Conservation (phyloP, 2,329 filamentous ascomycete genomes). For the Metarhizium rileyi region DNA sequence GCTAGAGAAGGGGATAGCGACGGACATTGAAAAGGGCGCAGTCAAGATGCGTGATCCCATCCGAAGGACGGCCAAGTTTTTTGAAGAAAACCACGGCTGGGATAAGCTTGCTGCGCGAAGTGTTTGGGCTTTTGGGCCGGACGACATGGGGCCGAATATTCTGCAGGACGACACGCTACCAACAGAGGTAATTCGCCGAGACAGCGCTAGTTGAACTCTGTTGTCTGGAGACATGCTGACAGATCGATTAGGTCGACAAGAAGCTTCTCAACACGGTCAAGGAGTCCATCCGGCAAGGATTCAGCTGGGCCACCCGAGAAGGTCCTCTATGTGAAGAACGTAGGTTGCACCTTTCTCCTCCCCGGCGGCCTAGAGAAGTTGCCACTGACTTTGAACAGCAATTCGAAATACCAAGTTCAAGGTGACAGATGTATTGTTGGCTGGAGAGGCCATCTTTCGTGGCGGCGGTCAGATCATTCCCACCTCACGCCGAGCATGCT, state of each 20-base stretch:
- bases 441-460: slow-evolving; percentile 83
- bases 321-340: slow-evolving; percentile 96
- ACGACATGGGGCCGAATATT: slow-evolving; percentile 90
- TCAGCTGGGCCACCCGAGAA: slow-evolving; percentile 92
- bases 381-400: slow-evolving; percentile 36
- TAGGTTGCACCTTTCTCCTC: slow-evolving; percentile 37
- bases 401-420: slow-evolving; percentile 98
- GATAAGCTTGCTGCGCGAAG: slow-evolving; percentile 88
- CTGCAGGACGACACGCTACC: slow-evolving; percentile 93
- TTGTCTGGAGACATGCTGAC: neutral
- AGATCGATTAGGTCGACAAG: slow-evolving; percentile 63
- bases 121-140: slow-evolving; percentile 97
- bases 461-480: slow-evolving; percentile 97
- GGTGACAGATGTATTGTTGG: slow-evolving; percentile 81
- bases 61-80: slow-evolving; percentile 89
- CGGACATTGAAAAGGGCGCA: slow-evolving; percentile 83
- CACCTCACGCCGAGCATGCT: slow-evolving; percentile 83
- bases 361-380: neutral
- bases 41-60: slow-evolving; percentile 91
- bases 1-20: slow-evolving; percentile 85
- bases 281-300: slow-evolving; percentile 90
- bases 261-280: slow-evolving; percentile 78
- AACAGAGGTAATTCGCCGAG: slow-evolving; percentile 53
- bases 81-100: slow-evolving; percentile 95
- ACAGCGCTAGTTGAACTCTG: neutral